Base-by-base conservation (phyloP, 2,329 filamentous ascomycete genomes). In the Bipolaris zeicola region DNA sequence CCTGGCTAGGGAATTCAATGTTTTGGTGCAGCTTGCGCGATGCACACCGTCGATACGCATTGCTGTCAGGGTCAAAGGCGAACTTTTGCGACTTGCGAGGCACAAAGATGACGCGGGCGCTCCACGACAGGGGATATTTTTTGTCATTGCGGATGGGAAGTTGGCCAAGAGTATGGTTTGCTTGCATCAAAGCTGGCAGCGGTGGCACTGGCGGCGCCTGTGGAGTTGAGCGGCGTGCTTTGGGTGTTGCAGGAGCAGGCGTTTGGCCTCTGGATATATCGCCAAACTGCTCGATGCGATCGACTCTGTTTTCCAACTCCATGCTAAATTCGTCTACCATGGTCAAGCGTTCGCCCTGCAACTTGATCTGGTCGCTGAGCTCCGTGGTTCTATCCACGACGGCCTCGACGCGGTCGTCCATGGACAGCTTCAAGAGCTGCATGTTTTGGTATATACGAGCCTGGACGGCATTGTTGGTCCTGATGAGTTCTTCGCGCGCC, bases 251-350 rank as follows among this genome's bases (percentile, higher is more conserved):
- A 13, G 65, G 57, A 16, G 65, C 64, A 8, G 72, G 73, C 41
- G 73, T 75, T 13, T 63, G 57, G 41, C 70, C 71, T 54, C 68
- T 68, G 20, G 68, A 72, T 31, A 55, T 34, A 10, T 69, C 61
- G 50, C 53, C 61, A 37, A 46, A 43, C 41, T 66, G 55, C 56
- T 76, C 73, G n/a, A 76, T 60, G 53, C 66, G 66, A 42, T 77
- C 75, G 20, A 77, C 60, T 39, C 74, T 63, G 50, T 75, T 72
- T 55, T 77, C 75, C 28, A 77, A 56, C 13, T 76, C 73, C 75
- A 77, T 77, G 16, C 72, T 74, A 14, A 71, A 68, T 39, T 77
- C 75, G 50, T 77, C 75, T n/a, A 77, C 69, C 60, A 75, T 66
- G 14, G 63, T 71, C 58, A 77, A 50, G 42, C 72, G 68, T 61